Conservation (phyloP, 331 rosid genomes). For the Malus hybrid region DNA sequence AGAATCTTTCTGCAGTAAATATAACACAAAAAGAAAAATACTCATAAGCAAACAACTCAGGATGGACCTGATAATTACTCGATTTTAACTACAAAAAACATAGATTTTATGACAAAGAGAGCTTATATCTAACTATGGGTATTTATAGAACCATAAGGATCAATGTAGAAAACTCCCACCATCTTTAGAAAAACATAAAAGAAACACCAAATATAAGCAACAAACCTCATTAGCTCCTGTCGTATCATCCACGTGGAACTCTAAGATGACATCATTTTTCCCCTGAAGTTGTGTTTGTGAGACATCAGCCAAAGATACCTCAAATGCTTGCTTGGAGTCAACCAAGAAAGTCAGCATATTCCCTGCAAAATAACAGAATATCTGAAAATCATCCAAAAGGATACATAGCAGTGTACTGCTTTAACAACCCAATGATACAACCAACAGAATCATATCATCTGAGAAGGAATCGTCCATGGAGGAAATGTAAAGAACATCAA, state of each 20-base stretch:
- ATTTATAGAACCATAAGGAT: neutral
- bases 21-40: neutral
- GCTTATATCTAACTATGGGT: neutral
- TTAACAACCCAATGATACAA: neutral
- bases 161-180: neutral
- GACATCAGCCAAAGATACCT: slow-evolving; percentile 95
- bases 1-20: slow-evolving; percentile 75
- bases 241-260: slow-evolving; percentile 97
- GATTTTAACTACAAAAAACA: neutral
- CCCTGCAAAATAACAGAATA: slow-evolving; percentile 37
- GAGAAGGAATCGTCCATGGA: neutral
- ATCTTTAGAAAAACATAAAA: neutral
- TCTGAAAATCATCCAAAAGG: neutral
- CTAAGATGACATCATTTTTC: slow-evolving; percentile 86
- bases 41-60: neutral
- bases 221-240: slow-evolving; percentile 95
- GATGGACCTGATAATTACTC: neutral
- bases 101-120: neutral
- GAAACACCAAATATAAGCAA: neutral
- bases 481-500: neutral
- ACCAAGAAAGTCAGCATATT: slow-evolving; percentile 88
- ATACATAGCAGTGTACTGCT: too few relatives aligned
- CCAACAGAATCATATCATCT: neutral
- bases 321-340: slow-evolving; percentile 96
- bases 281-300: slow-evolving; percentile 94